A percentile compares a stretch with the other conserved stretches of the same genome.
phyloP scores from a whole-genome alignment of 1,139 yeast genomes.

The Candida sp. region DNA sequence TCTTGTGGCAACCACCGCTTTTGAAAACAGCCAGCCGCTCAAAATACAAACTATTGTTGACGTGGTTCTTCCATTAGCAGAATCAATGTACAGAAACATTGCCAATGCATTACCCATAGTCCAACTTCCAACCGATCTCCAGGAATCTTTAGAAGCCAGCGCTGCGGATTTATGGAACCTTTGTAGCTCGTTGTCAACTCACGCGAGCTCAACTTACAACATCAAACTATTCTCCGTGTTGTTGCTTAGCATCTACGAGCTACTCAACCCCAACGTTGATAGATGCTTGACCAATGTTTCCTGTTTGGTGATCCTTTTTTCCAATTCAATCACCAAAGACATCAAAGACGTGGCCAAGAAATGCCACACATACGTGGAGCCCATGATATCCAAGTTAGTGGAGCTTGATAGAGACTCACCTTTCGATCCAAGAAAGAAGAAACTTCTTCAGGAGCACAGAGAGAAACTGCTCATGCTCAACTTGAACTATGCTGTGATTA shows the following conservation, averaged over 20 bases:
- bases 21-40: conserved; percentile 6
- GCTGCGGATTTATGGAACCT: conserved; percentile 31
- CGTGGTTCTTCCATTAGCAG: conserved; percentile 12
- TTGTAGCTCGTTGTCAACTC: conserved; percentile 6
- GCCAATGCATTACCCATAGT: conserved; percentile 3
- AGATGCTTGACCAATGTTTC: conserved; percentile 21
- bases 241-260: conserved; percentile 23
- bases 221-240: conserved; percentile 24
- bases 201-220: neutral
- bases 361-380: conserved; percentile 11
- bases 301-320: conserved; percentile 19
- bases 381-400: conserved; percentile 6
- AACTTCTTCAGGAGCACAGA: conserved; percentile 5
- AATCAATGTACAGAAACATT: conserved; percentile 11
- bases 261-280: conserved; percentile 15
- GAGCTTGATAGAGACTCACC: conserved; percentile 8
- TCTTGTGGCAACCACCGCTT: conserved; percentile 1
- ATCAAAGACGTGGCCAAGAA: conserved; percentile 14
- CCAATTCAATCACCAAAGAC: conserved; percentile 12
- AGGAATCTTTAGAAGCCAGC: conserved; percentile 16
- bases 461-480: conserved; percentile 9
- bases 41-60: conserved; percentile 12
- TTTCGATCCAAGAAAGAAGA: neutral
- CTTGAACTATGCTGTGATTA: conserved; percentile 10
- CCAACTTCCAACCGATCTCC: conserved; percentile 7